Evolutionary conservation across 495 filamentous ascomycete genomes (phyloP).

Genomic region (Neurospora sp.): DNA sequence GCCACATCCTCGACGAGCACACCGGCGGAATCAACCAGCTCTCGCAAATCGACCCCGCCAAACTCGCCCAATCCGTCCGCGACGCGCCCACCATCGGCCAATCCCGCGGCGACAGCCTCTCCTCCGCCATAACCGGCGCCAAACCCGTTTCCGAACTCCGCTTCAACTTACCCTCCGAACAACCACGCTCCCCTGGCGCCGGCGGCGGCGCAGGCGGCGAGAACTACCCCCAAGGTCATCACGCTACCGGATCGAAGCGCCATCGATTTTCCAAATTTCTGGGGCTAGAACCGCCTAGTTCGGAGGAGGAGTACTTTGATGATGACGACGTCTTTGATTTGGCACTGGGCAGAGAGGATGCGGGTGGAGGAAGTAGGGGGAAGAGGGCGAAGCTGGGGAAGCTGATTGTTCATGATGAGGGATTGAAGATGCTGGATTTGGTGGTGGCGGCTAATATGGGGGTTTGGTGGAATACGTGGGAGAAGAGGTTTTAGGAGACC

Average conservation of each 20-base stretch:
- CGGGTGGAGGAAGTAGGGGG: conserved; percentile 72
- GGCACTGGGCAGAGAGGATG: conserved; percentile 61
- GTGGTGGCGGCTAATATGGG: conserved; percentile 84
- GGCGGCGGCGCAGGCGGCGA: background rate
- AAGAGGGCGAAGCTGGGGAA: conserved; percentile 90
- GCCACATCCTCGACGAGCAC: conserved; percentile 47
- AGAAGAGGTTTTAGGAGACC: conserved; percentile 31
- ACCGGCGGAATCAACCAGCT: conserved; percentile 15
- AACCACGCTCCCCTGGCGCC: conserved; percentile 5
- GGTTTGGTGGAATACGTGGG: conserved; percentile 89
- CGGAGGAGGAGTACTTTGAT: background rate
- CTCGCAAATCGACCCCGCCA: conserved; percentile 21
- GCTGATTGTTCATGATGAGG: conserved; percentile 80
- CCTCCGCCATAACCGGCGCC: conserved; percentile 18
- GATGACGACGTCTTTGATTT: conserved; percentile 45
- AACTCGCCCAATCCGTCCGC: conserved; percentile 23
- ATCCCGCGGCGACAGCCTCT: conserved; percentile 15
- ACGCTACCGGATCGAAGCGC: conserved; percentile 18
- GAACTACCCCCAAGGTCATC: conserved; percentile 7
- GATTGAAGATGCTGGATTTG: conserved; percentile 90
- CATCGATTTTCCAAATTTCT: conserved; percentile 28
- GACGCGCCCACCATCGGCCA: conserved; percentile 23
- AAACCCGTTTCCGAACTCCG: conserved; percentile 72
- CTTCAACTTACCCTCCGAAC: conserved; percentile 60
- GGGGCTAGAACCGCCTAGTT: conserved; percentile 16